A percentile compares a stretch with the other conserved stretches of the same genome.
Evolutionary conservation across 768 basidiomycete species (phyloP).

Genomic region (Pleurotus ostreatus): DNA sequence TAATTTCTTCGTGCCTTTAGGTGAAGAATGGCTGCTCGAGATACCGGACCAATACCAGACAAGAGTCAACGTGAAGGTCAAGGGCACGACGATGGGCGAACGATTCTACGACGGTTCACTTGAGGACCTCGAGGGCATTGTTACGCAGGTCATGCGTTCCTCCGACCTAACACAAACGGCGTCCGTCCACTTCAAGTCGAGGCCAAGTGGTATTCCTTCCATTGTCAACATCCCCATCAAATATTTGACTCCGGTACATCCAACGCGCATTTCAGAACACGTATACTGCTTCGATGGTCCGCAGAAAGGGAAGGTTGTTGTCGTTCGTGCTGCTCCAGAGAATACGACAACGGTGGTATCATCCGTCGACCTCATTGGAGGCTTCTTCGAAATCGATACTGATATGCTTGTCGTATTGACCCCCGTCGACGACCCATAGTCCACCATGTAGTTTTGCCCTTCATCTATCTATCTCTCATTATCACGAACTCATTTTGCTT

Average conservation of each 20-base stretch:
- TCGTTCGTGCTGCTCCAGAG: constrained; percentile 3
- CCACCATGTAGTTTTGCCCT: too few relatives aligned
- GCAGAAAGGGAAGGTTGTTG: not conserved
- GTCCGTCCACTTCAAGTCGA: not conserved
- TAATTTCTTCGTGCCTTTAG: too few relatives aligned
- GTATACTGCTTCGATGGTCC: not conserved
- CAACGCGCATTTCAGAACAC: not conserved
- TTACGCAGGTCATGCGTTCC: not conserved
- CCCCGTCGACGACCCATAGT: not conserved
- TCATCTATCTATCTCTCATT: too few relatives aligned
- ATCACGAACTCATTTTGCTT: too few relatives aligned
- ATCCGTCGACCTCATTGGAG: not conserved
- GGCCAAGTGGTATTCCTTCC: not conserved
- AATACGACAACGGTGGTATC: not conserved
- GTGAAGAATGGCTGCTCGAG: constrained; percentile 2
- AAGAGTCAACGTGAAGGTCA: constrained; percentile 1
- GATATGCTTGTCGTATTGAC: constrained; percentile 2
- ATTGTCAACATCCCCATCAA: constrained; percentile 5
- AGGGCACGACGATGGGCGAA: constrained; percentile 1
- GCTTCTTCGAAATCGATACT: constrained; percentile 1
- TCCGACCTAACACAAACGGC: not conserved
- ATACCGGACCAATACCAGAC: not conserved
- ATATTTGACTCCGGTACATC: not conserved
- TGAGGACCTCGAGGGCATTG: not conserved
- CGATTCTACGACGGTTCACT: constrained; percentile 1